phyloP scores from a whole-genome alignment of 2,329 filamentous ascomycete species.

The Penicillium vulpinum region DNA sequence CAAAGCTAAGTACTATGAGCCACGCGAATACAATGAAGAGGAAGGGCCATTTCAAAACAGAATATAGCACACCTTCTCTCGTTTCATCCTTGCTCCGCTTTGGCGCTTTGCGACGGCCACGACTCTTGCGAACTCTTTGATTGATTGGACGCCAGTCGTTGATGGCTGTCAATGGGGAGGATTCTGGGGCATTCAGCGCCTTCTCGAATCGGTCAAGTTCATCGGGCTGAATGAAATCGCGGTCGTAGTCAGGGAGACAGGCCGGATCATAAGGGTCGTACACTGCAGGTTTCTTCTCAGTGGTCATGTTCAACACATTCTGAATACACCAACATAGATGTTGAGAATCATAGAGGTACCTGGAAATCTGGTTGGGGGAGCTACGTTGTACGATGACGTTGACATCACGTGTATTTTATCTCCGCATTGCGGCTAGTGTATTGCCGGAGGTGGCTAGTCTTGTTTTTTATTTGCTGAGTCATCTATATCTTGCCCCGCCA shows the following conservation, averaged over 20 bases:
- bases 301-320: slow-evolving; percentile 34
- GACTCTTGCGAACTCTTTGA: slow-evolving; percentile 61
- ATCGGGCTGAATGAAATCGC: slow-evolving; percentile 71
- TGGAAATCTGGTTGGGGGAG: slow-evolving; percentile 19
- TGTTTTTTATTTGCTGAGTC: slow-evolving; percentile 7
- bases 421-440: slow-evolving; percentile 9
- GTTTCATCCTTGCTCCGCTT: slow-evolving; percentile 81
- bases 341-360: slow-evolving; percentile 1
- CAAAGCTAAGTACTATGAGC: slow-evolving; percentile 70
- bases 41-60: slow-evolving; percentile 87
- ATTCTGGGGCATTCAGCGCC: slow-evolving; percentile 79
- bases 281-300: slow-evolving; percentile 26
- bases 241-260: slow-evolving; percentile 74
- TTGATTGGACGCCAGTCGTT: slow-evolving; percentile 95
- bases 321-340: slow-evolving; percentile 11
- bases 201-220: slow-evolving; percentile 77
- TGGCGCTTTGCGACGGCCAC: slow-evolving; percentile 45
- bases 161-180: slow-evolving; percentile 76
- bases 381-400: slow-evolving; percentile 17
- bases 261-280: slow-evolving; percentile 65
- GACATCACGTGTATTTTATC: slow-evolving; percentile 18
- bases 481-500: slow-evolving; percentile 5
- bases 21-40: slow-evolving; percentile 76
- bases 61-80: slow-evolving; percentile 87
- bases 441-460: slow-evolving; percentile 9